Evolutionary conservation across 1,284 basidiomycete genomes (phyloP), one percentile per base, ranked within the genome.

Genomic region (Ceratobasidium sp.): DNA sequence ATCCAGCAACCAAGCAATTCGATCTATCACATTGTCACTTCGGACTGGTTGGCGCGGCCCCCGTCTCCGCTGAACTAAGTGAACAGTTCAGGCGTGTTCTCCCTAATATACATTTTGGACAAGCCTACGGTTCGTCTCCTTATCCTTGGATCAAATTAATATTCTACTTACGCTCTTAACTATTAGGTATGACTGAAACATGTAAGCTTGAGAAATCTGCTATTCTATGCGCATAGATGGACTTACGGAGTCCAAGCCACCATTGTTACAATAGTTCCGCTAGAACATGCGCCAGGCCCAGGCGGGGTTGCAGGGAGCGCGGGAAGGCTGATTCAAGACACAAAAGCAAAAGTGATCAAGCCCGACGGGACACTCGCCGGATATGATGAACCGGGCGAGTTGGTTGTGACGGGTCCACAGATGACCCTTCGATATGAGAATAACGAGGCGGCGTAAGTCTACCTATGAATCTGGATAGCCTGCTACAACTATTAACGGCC

Each of bases 31-130:
- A 81, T 58, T 76, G 93, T 54, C 80, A 84, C 68, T 79, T 83
- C 74, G 80, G 86, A 70, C 83, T 90, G 79, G 80, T 81, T 54
- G 88, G 90, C 25, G 91, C 90, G 0, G 90, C 90, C 0, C 90
- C 90, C 2, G 78, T 93, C 3, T 86, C 88, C 2, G 78, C 82
- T 16, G 89, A 90, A 74, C 80, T 90, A 30, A 85, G 82, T 62
- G 71, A 79, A 41, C 81, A 85, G 72, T 76, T 90, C 36, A 77
- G 82, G 49, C 77, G 80, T 39, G 74, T 87, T 42, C 77, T 91
- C 14, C 88, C 88, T 0, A 76, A 83, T 23, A 82, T 83, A 1
- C 78, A 81, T 53, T 83, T 90, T 58, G 86, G 85, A 9, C 88
- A 90, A 76, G 85, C 82, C 3, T 90, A 87, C 75, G 88, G 87